phyloP scores from a whole-genome alignment of 2,329 filamentous ascomycete species.

The Talaromyces sp. region DNA sequence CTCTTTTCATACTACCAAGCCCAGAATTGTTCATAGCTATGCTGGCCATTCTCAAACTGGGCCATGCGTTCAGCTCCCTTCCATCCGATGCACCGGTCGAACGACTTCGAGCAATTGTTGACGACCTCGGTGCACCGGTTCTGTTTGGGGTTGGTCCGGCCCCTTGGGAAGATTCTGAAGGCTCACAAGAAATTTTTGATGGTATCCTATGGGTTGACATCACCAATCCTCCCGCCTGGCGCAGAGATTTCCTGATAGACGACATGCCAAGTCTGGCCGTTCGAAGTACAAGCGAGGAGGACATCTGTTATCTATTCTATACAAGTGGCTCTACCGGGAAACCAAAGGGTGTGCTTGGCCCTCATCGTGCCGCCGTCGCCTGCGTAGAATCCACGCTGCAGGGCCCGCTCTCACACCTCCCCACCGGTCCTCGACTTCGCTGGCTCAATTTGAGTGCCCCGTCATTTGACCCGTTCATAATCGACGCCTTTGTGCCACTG shows the following conservation, averaged over 20 bases:
- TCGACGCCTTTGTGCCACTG: constrained; percentile 57
- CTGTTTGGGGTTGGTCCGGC: constrained; percentile 8
- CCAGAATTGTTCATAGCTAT: constrained; percentile 5
- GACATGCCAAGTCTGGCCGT: not conserved
- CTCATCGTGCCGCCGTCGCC: constrained; percentile 21
- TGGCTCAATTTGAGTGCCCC: constrained; percentile 57
- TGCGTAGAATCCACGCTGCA: constrained; percentile 6
- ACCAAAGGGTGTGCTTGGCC: constrained; percentile 42
- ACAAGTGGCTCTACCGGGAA: constrained; percentile 28
- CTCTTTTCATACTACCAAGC: not conserved
- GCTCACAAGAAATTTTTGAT: not conserved
- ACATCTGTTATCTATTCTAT: constrained; percentile 28
- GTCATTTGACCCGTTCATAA: constrained; percentile 54
- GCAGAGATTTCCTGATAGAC: not conserved
- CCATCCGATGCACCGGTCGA: constrained; percentile 9
- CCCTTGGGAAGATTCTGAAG: not conserved
- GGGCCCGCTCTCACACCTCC: constrained; percentile 1
- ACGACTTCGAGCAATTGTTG: not conserved
- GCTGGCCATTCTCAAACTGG: constrained; percentile 3
- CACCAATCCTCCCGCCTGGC: not conserved
- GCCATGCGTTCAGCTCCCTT: constrained; percentile 3
- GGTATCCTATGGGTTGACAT: constrained; percentile 10
- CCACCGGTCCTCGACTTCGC: constrained; percentile 25
- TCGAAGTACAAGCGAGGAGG: not conserved
- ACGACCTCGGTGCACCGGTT: constrained; percentile 3